phyloP scores from a whole-genome alignment of 441 rosid genomes.

The Metrosideros polymorpha region DNA sequence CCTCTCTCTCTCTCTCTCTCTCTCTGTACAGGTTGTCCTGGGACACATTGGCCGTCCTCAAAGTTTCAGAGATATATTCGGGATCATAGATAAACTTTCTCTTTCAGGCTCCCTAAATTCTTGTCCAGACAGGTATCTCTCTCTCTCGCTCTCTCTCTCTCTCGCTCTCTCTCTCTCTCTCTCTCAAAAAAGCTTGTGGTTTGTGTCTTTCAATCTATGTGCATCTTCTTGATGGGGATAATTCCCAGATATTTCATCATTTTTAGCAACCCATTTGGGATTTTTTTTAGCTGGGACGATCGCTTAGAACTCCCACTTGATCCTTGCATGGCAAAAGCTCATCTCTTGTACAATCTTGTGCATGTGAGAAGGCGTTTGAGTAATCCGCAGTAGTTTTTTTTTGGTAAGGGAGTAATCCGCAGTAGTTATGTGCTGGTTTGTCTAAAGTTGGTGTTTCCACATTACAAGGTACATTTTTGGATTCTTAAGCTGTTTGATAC shows the following conservation, averaged over 20 bases:
- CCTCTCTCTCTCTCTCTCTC: neutral
- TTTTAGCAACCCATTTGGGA: neutral
- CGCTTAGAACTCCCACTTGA: neutral
- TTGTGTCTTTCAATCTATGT: neutral
- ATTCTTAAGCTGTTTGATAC: neutral
- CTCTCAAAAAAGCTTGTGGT: neutral
- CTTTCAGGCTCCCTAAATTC: neutral
- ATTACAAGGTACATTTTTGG: neutral
- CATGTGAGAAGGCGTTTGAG: neutral
- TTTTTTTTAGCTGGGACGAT: neutral
- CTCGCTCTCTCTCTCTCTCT: neutral
- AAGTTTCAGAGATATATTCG: neutral
- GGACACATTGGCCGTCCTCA: neutral
- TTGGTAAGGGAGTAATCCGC: neutral
- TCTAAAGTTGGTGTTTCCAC: neutral
- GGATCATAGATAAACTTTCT: neutral
- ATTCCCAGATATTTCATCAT: neutral
- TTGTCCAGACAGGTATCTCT: neutral
- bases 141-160: neutral
- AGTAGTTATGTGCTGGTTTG: neutral
- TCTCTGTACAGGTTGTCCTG: neutral
- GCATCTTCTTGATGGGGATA: neutral
- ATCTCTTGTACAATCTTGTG: neutral
- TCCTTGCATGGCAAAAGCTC: neutral
- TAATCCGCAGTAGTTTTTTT: neutral